Conservation (phyloP, 257 asterid genomes). For the Oldenlandia corymbosa region DNA sequence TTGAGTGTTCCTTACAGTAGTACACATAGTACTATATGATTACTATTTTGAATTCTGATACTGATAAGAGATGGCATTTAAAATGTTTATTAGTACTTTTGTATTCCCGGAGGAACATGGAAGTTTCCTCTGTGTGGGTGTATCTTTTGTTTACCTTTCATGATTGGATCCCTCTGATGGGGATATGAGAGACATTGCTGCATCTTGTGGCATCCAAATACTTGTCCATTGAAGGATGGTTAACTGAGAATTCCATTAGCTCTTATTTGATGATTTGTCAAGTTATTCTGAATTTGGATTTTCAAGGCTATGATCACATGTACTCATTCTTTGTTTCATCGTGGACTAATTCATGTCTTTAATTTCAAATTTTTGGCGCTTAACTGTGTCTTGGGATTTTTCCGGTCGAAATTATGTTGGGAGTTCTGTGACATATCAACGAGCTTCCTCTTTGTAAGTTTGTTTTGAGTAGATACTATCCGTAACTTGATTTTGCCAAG, state of each 20-base stretch:
- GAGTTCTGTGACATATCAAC: neutral
- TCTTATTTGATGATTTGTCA: neutral
- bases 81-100: neutral
- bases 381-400: neutral
- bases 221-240: neutral
- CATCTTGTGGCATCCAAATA: neutral
- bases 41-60: neutral
- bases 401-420: neutral
- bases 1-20: neutral
- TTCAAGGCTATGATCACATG: neutral
- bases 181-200: neutral
- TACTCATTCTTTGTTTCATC: neutral
- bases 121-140: neutral
- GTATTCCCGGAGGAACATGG: neutral
- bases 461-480: neutral
- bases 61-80: neutral
- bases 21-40: neutral
- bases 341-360: too few relatives aligned
- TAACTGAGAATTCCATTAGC: neutral
- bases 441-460: neutral
- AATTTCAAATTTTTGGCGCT: too few relatives aligned
- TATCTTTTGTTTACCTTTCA: neutral
- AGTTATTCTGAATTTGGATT: neutral
- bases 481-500: neutral
- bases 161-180: neutral